phyloP scores from a whole-genome alignment of 2,329 filamentous ascomycete genomes.

The Aspergillus phoenicis region DNA sequence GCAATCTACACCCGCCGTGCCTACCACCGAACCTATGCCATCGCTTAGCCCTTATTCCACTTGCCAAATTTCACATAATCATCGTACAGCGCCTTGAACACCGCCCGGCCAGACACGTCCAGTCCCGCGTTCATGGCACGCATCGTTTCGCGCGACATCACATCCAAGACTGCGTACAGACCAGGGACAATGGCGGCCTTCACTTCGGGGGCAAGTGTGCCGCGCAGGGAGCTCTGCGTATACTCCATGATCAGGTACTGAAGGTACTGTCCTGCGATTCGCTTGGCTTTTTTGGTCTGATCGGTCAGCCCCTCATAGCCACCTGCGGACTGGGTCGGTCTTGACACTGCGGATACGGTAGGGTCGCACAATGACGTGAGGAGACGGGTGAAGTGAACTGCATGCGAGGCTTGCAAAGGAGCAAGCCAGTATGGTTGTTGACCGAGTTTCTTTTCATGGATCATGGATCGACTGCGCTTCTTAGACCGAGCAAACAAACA shows the following conservation, averaged over 20 bases:
- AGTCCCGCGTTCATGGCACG: conserved; percentile 55
- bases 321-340: conserved; percentile 32
- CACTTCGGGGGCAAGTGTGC: conserved; percentile 53
- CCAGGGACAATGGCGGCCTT: conserved; percentile 56
- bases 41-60: conserved; percentile 48
- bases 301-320: conserved; percentile 57
- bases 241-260: conserved; percentile 62
- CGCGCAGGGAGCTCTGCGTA: conserved; percentile 55
- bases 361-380: conserved; percentile 65
- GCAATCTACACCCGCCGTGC: not conserved
- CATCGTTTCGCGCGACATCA: conserved; percentile 54
- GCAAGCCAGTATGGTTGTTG: conserved; percentile 38
- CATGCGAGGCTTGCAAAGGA: conserved; percentile 47
- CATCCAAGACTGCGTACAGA: conserved; percentile 56
- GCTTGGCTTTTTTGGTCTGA: conserved; percentile 61
- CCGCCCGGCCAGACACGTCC: conserved; percentile 54
- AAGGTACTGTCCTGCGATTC: conserved; percentile 59
- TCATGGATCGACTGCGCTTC: conserved; percentile 34
- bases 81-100: conserved; percentile 57
- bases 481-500: conserved; percentile 57
- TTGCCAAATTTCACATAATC: conserved; percentile 53
- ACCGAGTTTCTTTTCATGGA: conserved; percentile 26
- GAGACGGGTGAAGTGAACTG: conserved; percentile 55
- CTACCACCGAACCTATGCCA: not conserved
- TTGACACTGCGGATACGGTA: conserved; percentile 57